phyloP scores from a whole-genome alignment of 2,329 filamentous ascomycete species.

The Epichloe bromicola region DNA sequence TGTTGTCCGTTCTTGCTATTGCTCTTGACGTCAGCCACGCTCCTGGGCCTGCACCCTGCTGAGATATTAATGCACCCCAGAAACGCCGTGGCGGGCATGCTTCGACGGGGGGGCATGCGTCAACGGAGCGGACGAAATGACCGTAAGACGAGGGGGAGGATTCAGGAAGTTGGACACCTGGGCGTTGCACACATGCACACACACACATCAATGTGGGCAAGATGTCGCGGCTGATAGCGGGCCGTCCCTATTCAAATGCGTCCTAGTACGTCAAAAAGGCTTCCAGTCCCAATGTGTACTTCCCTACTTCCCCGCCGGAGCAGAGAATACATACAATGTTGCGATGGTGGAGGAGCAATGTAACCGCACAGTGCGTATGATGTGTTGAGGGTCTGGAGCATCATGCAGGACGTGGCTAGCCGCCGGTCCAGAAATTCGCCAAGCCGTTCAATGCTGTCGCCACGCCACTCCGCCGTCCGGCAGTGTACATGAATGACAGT shows the following conservation, averaged over 20 bases:
- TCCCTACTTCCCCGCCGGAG: neutral
- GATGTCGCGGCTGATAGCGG: conserved; percentile 3
- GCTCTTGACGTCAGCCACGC: conserved; percentile 2
- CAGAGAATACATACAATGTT: neutral
- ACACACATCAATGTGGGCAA: neutral
- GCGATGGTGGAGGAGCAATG: neutral
- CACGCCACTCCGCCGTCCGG: too few species aligned
- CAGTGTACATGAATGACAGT: too few species aligned
- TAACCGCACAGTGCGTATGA: neutral
- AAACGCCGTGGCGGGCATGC: neutral
- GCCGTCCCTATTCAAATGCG: conserved; percentile 2
- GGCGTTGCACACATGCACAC: neutral
- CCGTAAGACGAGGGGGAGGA: neutral
- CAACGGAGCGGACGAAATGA: neutral
- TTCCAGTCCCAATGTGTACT: neutral
- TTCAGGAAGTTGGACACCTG: neutral
- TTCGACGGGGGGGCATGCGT: neutral
- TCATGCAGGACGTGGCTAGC: too few species aligned
- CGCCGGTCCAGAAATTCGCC: too few species aligned
- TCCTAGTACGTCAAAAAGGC: neutral
- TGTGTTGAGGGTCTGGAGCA: neutral
- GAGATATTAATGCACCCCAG: neutral
- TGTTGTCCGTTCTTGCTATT: neutral
- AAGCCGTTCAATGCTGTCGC: too few species aligned
- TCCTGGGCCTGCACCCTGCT: neutral